Evolutionary conservation across 768 basidiomycete species (phyloP).

Genomic region (Hortiboletus flavorubellus): DNA sequence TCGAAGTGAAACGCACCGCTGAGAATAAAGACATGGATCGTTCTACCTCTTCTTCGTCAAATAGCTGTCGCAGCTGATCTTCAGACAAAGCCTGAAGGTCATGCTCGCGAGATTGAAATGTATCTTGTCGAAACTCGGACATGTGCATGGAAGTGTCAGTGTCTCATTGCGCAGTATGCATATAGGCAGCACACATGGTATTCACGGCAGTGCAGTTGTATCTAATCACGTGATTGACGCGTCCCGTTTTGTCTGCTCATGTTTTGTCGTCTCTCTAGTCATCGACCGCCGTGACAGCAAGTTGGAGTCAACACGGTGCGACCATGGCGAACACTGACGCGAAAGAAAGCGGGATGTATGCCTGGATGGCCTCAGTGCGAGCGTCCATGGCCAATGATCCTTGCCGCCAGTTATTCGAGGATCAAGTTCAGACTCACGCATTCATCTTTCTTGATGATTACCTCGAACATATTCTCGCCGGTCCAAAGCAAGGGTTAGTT

Average conservation of each 20-base stretch:
- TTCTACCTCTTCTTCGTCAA: conserved; percentile 63
- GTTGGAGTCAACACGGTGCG: background rate
- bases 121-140: conserved; percentile 7
- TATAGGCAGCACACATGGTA: background rate
- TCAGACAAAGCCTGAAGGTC: conserved; percentile 41
- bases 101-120: background rate
- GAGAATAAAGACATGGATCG: conserved; percentile 61
- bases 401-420: conserved; percentile 65
- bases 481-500: conserved; percentile 63
- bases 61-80: conserved; percentile 51
- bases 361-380: conserved; percentile 68
- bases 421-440: conserved; percentile 71
- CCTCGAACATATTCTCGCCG: conserved; percentile 63
- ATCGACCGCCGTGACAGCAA: background rate
- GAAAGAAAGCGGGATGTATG: conserved; percentile 45
- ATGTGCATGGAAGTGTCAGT: background rate
- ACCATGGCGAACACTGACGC: conserved; percentile 10
- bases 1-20: conserved; percentile 39
- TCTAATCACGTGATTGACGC: conserved; percentile 29
- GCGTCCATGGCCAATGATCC: conserved; percentile 69
- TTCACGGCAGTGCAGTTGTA: conserved; percentile 1
- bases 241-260: conserved; percentile 19
- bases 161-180: background rate
- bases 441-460: conserved; percentile 80
- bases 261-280: conserved; percentile 10